phyloP scores from a whole-genome alignment of 148 eudicot species.

The Linanthus parryae region DNA sequence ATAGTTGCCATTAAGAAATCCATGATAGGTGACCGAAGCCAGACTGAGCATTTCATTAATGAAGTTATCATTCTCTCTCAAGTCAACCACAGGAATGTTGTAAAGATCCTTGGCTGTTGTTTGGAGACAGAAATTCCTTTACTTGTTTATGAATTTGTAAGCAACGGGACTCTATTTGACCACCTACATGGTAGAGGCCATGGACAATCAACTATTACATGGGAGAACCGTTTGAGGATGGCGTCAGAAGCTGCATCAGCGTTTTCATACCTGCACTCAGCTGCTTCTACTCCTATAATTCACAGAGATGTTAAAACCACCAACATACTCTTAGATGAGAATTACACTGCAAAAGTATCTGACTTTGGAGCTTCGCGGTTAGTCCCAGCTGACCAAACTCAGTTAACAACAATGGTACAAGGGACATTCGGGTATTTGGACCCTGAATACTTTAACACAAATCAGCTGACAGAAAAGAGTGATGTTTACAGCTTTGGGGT shows the following conservation, averaged over 20 bases:
- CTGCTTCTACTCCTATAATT: constrained; percentile 5
- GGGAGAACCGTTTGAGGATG: constrained; percentile 7
- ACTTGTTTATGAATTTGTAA: constrained; percentile 1
- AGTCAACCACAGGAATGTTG: constrained; percentile 7
- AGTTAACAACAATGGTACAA: constrained; percentile 8
- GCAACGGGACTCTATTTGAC: constrained; percentile 1
- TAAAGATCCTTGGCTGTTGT: constrained; percentile 8
- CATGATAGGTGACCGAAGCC: neutral
- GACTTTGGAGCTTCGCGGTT: constrained; percentile 11
- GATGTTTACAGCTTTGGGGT: constrained; percentile 17
- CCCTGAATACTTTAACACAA: constrained; percentile 4
- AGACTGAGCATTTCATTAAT: constrained; percentile 6
- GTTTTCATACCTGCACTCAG: constrained; percentile 1
- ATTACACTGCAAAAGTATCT: neutral
- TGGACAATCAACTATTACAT: neutral
- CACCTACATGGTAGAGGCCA: neutral
- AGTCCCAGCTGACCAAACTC: constrained; percentile 1
- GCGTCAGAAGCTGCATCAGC: constrained; percentile 1
- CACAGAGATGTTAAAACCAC: constrained; percentile 8
- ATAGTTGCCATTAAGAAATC: constrained; percentile 6
- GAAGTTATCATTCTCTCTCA: constrained; percentile 6
- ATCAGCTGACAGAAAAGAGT: constrained; percentile 5
- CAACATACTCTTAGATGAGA: constrained; percentile 5
- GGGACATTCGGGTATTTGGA: constrained; percentile 10
- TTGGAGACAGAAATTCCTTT: constrained; percentile 6